These are phyloP conservation scores for Coprinopsis marcescibilis DNA, from an alignment of 768 basidiomycete genomes.

Conservation along the genomic window DNA sequence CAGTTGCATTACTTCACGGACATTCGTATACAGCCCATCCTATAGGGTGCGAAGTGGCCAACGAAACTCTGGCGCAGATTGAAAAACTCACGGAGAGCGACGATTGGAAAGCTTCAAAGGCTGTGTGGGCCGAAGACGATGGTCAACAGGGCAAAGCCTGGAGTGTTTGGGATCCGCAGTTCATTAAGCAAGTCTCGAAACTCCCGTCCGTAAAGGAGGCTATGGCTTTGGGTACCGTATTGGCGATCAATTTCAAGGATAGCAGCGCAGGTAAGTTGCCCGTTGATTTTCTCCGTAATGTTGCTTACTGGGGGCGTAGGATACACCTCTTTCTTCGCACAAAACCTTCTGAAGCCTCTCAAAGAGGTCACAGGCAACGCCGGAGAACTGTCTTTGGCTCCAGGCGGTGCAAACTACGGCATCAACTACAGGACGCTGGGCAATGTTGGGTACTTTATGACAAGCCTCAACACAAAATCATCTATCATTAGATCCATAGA, in stretches of 20 bases:
- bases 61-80: conserved; percentile 65
- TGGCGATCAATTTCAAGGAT: conserved; percentile 70
- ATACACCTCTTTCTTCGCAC: conserved; percentile 60
- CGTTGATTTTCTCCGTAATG: too few relatives aligned
- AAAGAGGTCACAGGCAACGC: neutral
- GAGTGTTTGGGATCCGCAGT: conserved; percentile 85
- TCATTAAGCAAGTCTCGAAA: conserved; percentile 58
- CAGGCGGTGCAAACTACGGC: conserved; percentile 52
- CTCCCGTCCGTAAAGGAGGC: conserved; percentile 56
- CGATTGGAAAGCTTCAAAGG: conserved; percentile 55
- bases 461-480: conserved; percentile 68
- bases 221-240: conserved; percentile 86
- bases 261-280: conserved; percentile 42
- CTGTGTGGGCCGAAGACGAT: conserved; percentile 44
- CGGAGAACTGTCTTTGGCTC: conserved; percentile 33
- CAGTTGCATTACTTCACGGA: conserved; percentile 86
- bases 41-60: conserved; percentile 88
- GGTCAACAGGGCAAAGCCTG: conserved; percentile 40
- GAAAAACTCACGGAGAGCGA: conserved; percentile 44
- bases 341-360: conserved; percentile 24
- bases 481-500: conserved; percentile 54
- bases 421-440: conserved; percentile 89
- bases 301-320: conserved; percentile 26
- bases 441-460: conserved; percentile 90
- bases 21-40: conserved; percentile 96